Conservation (phyloP, 768 basidiomycete genomes). For the Piloderma croceum region DNA sequence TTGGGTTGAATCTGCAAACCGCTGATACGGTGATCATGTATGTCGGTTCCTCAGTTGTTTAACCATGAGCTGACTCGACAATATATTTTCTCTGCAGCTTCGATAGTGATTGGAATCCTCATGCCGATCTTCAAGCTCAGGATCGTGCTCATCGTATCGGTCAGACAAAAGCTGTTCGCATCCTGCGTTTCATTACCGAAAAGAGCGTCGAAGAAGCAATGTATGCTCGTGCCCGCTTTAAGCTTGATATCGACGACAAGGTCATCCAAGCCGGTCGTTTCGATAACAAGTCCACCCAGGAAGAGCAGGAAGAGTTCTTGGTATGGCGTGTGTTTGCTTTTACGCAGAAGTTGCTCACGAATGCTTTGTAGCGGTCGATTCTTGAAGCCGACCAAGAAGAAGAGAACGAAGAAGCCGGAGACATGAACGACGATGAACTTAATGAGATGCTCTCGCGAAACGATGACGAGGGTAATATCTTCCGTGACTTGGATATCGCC, state of each 20-base stretch:
- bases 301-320: conserved; percentile 94
- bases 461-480: conserved; percentile 72
- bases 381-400: conserved; percentile 87
- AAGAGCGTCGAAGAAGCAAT: conserved; percentile 98
- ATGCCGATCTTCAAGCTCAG: conserved; percentile 98
- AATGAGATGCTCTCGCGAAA: conserved; percentile 87
- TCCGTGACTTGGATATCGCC: conserved; percentile 77
- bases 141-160: conserved; percentile 99
- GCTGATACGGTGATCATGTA: conserved; percentile 96
- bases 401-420: conserved; percentile 83
- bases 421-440: conserved; percentile 92
- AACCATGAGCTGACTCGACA: conserved; percentile 5
- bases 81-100: conserved; percentile 40
- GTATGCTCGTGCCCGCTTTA: conserved; percentile 90
- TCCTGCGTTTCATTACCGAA: conserved; percentile 94
- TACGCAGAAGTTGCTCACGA: conserved; percentile 2
- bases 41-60: conserved; percentile 24
- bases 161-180: conserved; percentile 96
- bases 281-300: conserved; percentile 96
- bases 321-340: conserved; percentile 38
- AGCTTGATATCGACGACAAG: conserved; percentile 98
- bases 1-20: conserved; percentile 92
- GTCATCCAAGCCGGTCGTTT: conserved; percentile 99
- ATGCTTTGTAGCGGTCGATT: conserved; percentile 65
- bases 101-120: conserved; percentile 92